A percentile compares a stretch with the other conserved stretches of the same genome.
phyloP scores from a whole-genome alignment of 202 grass and related monocot species.

The Panicum virgatum region DNA sequence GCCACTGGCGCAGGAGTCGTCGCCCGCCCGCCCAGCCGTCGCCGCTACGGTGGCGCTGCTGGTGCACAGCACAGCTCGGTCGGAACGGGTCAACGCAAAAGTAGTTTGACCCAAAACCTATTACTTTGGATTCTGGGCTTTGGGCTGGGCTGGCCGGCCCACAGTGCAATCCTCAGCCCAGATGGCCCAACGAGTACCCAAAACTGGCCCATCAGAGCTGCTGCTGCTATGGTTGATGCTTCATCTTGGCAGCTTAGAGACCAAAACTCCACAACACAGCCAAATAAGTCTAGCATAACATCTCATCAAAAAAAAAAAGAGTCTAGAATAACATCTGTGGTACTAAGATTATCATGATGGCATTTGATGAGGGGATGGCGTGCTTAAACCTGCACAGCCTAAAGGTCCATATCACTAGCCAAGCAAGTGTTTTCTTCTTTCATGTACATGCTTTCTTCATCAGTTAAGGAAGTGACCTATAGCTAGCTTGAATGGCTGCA shows the following conservation, averaged over 20 bases:
- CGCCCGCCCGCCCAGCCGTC: conserved; percentile 1
- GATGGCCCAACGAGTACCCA: neutral
- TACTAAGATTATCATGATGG: no score
- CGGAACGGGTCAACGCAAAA: conserved; percentile 6
- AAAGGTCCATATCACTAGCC: neutral
- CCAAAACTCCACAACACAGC: no score
- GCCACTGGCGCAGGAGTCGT: conserved; percentile 4
- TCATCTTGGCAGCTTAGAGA: no score
- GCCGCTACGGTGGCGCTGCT: neutral
- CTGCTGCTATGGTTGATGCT: neutral
- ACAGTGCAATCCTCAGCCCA: neutral
- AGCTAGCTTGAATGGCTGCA: neutral
- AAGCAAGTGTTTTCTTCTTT: neutral
- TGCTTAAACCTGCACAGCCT: neutral
- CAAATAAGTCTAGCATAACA: neutral
- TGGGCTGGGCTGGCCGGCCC: neutral
- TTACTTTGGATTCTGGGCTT: neutral
- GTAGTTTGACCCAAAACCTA: neutral
- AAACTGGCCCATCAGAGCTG: neutral
- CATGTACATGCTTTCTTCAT: neutral
- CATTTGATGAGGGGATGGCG: no score
- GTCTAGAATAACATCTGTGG: neutral
- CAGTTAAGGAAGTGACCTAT: no score
- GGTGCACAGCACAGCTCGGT: neutral
- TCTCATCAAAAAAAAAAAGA: no score